Evolutionary conservation across 257 asterid genomes (phyloP).

Genomic region (Solanum phureja): DNA sequence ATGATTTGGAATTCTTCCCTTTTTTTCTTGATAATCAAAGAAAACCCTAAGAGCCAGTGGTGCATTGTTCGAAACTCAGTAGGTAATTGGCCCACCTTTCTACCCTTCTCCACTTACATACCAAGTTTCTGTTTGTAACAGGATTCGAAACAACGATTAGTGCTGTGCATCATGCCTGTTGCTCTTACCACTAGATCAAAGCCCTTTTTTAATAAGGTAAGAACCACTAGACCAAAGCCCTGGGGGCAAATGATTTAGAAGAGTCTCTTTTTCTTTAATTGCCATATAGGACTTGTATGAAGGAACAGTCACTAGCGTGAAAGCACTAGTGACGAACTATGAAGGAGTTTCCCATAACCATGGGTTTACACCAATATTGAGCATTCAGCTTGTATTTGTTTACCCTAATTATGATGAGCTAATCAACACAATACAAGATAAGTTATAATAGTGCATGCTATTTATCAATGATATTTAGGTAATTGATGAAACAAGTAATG

Average conservation of each 20-base stretch:
- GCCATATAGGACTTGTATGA: not conserved
- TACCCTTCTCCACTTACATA: not conserved
- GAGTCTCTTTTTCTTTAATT: not conserved
- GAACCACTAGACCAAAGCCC: not conserved
- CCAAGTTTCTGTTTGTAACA: not conserved
- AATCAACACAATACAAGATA: not conserved
- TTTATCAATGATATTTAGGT: not conserved
- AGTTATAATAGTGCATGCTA: not conserved
- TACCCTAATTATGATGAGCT: not conserved
- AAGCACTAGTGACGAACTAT: not conserved
- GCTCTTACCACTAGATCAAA: not conserved
- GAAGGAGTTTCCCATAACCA: not conserved
- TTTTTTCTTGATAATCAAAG: not conserved
- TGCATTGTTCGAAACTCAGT: not conserved
- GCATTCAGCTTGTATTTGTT: not conserved
- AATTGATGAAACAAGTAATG: not conserved
- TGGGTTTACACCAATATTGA: not conserved
- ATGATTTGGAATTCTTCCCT: not conserved
- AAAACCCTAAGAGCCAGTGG: not conserved
- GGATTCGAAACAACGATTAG: not conserved
- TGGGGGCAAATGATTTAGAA: not conserved
- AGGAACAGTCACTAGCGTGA: not conserved
- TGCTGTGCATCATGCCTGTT: not conserved
- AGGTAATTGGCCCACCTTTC: not conserved
- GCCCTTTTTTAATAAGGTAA: not conserved